Evolutionary conservation across 257 asterid species (phyloP).

Genomic region (Gentiana macrophylla): DNA sequence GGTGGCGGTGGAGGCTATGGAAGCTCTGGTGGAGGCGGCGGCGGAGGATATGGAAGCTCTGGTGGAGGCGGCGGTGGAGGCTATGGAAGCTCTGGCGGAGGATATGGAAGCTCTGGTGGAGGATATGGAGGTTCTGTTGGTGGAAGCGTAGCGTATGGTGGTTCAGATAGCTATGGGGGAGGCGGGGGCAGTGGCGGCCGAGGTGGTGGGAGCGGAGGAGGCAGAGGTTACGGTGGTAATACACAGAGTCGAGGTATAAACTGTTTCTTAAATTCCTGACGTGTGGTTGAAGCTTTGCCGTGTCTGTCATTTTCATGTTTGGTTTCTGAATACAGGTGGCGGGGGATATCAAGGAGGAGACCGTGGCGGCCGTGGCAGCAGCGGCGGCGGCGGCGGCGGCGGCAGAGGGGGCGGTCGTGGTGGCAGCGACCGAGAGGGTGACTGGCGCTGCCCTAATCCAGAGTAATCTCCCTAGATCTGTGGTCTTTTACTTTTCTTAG

Average conservation of each 20-base stretch:
- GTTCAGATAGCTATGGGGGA: neutral
- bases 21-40: slow-evolving; percentile 20
- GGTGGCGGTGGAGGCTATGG: slow-evolving; percentile 1
- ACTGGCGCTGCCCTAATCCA: slow-evolving; percentile 92
- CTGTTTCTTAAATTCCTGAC: too few relatives aligned
- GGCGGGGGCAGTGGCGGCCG: slow-evolving; percentile 5
- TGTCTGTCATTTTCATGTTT: neutral
- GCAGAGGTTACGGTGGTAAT: slow-evolving; percentile 50
- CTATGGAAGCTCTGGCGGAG: slow-evolving; percentile 30
- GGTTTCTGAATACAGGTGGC: slow-evolving; percentile 10
- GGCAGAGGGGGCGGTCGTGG: slow-evolving; percentile 68
- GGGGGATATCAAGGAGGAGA: slow-evolving; percentile 69
- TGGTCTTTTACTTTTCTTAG: neutral
- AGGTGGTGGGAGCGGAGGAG: slow-evolving; percentile 24
- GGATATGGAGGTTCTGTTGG: slow-evolving; percentile 5
- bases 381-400: too few relatives aligned
- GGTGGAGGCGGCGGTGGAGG: slow-evolving; percentile 31
- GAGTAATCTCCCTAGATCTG: slow-evolving; percentile 34
- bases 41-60: slow-evolving; percentile 18
- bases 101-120: too few relatives aligned
- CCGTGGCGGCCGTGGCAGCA: slow-evolving; percentile 57
- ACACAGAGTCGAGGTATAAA: slow-evolving; percentile 34
- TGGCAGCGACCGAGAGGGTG: slow-evolving; percentile 94
- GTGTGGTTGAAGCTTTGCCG: neutral
- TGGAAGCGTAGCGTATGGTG: slow-evolving; percentile 1